These are phyloP conservation scores for Leccinum variicolor DNA, from an alignment of 768 basidiomycete species.

Conservation along the genomic window DNA sequence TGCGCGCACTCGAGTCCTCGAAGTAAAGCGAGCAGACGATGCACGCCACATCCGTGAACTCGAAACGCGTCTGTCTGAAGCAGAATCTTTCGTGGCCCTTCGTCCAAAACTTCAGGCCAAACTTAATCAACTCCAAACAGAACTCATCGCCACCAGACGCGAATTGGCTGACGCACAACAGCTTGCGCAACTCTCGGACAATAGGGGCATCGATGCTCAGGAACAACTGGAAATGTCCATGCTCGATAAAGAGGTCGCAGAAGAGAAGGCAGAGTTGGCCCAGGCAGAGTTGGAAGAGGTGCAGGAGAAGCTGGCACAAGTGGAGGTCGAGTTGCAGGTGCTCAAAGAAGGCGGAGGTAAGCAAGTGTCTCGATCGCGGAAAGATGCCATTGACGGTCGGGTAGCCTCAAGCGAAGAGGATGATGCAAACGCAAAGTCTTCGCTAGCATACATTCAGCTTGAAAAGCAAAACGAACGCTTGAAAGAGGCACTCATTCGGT, in stretches of 20 bases:
- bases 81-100: conserved; percentile 76
- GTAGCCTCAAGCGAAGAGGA: conserved; percentile 27
- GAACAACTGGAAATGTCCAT: conserved; percentile 94
- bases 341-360: conserved; percentile 55
- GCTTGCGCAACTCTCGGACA: conserved; percentile 67
- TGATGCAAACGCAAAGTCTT: conserved; percentile 45
- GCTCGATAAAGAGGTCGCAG: conserved; percentile 95
- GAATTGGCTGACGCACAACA: conserved; percentile 76
- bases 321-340: conserved; percentile 82
- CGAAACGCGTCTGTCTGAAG: conserved; percentile 80
- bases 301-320: conserved; percentile 71
- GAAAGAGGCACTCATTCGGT: conserved; percentile 92
- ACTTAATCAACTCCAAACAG: conserved; percentile 74
- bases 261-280: conserved; percentile 82
- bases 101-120: conserved; percentile 92
- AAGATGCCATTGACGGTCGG: conserved; percentile 2
- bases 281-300: conserved; percentile 76
- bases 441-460: conserved; percentile 75
- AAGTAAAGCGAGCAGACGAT: conserved; percentile 85
- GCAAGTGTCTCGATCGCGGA: background rate
- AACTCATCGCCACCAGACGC: conserved; percentile 71
- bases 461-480: conserved; percentile 96
- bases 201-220: conserved; percentile 68
- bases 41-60: conserved; percentile 79
- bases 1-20: conserved; percentile 79